These are phyloP conservation scores for Bullera alba DNA, from an alignment of 768 basidiomycete species.

Conservation along the genomic window DNA sequence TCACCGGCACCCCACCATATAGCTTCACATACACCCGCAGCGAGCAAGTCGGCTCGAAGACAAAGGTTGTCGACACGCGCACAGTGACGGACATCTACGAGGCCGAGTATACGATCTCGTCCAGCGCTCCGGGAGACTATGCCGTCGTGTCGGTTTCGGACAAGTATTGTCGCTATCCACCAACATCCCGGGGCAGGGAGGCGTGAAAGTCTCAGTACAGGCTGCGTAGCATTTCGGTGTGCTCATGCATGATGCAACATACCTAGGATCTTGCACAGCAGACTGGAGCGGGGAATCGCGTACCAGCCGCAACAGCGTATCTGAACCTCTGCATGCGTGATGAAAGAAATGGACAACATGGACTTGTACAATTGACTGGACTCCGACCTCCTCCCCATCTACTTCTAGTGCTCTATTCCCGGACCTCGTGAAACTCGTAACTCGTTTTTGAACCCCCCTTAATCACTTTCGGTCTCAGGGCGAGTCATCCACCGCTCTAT, in stretches of 20 bases:
- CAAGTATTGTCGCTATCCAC: conserved; percentile 81
- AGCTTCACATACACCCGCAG: conserved; percentile 56
- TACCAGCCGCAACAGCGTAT: neutral
- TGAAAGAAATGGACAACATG: too few species aligned
- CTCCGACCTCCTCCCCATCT: too few species aligned
- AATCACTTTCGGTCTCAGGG: too few species aligned
- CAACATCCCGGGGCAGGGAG: conserved; percentile 51
- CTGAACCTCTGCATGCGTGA: neutral
- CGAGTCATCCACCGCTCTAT: neutral
- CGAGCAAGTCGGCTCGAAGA: conserved; percentile 22
- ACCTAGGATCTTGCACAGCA: conserved; percentile 55
- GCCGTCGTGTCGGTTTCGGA: conserved; percentile 80
- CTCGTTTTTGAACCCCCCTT: too few species aligned
- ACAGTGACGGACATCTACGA: conserved; percentile 49
- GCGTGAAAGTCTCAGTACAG: conserved; percentile 65
- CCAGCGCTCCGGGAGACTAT: conserved; percentile 72
- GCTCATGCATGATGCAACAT: too few species aligned
- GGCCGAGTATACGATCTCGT: conserved; percentile 80
- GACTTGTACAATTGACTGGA: too few species aligned
- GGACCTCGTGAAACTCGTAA: too few species aligned
- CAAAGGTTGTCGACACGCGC: conserved; percentile 42
- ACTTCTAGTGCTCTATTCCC: too few species aligned
- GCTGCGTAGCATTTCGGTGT: too few species aligned
- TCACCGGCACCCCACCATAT: conserved; percentile 89
- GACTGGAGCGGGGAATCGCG: conserved; percentile 55